phyloP scores from a whole-genome alignment of 2,329 filamentous ascomycete species.

The Aspergillus flavus region DNA sequence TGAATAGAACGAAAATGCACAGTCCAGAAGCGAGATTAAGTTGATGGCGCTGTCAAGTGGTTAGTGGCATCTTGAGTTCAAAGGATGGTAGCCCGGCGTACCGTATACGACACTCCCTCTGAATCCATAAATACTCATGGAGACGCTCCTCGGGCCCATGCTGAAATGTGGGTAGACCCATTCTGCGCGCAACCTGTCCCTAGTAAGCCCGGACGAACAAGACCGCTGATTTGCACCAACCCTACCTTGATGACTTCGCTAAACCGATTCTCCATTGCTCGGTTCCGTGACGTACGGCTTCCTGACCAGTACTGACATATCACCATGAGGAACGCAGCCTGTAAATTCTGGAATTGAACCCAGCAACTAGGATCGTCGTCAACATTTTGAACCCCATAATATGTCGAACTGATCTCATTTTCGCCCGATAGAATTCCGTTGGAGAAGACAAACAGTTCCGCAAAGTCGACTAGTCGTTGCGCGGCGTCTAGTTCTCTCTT shows the following conservation, averaged over 20 bases:
- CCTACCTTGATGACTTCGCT: slow-evolving; percentile 45
- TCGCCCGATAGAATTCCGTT: slow-evolving; percentile 46
- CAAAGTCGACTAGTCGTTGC: slow-evolving; percentile 46
- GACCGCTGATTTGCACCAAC: not conserved
- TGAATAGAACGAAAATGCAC: slow-evolving; percentile 49
- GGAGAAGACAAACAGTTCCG: slow-evolving; percentile 48
- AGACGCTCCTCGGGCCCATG: slow-evolving; percentile 42
- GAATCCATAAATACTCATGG: slow-evolving; percentile 46
- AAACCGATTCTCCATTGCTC: slow-evolving; percentile 49
- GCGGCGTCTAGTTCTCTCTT: slow-evolving; percentile 41
- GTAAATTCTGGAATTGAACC: slow-evolving; percentile 44
- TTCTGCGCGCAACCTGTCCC: slow-evolving; percentile 41
- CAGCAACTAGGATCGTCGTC: slow-evolving; percentile 33
- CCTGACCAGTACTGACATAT: slow-evolving; percentile 50
- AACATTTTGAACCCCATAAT: slow-evolving; percentile 26
- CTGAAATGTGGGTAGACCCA: slow-evolving; percentile 40
- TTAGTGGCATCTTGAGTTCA: slow-evolving; percentile 10
- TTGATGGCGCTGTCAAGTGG: slow-evolving; percentile 37
- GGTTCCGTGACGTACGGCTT: slow-evolving; percentile 38
- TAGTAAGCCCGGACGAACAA: not conserved
- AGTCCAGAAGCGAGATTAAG: slow-evolving; percentile 46
- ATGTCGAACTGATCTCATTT: slow-evolving; percentile 40
- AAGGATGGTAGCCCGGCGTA: slow-evolving; percentile 17
- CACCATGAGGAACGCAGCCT: slow-evolving; percentile 47
- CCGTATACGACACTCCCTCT: slow-evolving; percentile 49